phyloP scores from a whole-genome alignment of 2,329 filamentous ascomycete species.

The Coniochaeta pulveracea region DNA sequence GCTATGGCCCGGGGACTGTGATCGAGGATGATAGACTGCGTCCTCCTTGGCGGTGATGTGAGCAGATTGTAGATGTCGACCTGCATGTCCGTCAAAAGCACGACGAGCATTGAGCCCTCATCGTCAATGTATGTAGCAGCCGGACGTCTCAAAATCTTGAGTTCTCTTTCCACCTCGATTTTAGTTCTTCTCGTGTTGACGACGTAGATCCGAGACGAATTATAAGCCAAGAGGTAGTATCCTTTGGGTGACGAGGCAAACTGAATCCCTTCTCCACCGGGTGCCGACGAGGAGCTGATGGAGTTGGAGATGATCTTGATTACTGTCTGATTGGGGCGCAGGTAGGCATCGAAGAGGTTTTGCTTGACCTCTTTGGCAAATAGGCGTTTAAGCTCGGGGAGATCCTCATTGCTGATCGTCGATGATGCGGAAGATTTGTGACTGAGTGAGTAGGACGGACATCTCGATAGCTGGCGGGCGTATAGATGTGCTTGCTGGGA shows the following conservation, averaged over 20 bases:
- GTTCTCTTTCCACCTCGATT: constrained; percentile 59
- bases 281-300: constrained; percentile 72
- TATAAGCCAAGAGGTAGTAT: constrained; percentile 66
- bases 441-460: constrained; percentile 45
- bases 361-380: constrained; percentile 64
- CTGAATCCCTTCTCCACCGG: constrained; percentile 75
- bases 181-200: constrained; percentile 53
- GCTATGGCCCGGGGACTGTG: constrained; percentile 69
- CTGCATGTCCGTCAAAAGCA: constrained; percentile 72
- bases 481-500: constrained; percentile 55
- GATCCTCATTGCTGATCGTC: constrained; percentile 30
- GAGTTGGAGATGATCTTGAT: constrained; percentile 76
- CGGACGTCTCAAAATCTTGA: constrained; percentile 69
- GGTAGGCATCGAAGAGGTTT: constrained; percentile 66
- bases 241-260: constrained; percentile 71
- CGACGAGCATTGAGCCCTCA: constrained; percentile 63
- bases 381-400: constrained; percentile 49
- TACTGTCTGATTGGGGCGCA: constrained; percentile 57
- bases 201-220: constrained; percentile 75
- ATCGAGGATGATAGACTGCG: constrained; percentile 67
- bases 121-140: constrained; percentile 69
- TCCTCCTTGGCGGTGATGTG: constrained; percentile 52
- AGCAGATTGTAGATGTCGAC: constrained; percentile 75
- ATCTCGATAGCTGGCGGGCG: constrained; percentile 48
- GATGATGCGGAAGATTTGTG: constrained; percentile 23